These are phyloP conservation scores for Cubamyces lactineus DNA, from an alignment of 768 basidiomycete species.

Conservation along the genomic window DNA sequence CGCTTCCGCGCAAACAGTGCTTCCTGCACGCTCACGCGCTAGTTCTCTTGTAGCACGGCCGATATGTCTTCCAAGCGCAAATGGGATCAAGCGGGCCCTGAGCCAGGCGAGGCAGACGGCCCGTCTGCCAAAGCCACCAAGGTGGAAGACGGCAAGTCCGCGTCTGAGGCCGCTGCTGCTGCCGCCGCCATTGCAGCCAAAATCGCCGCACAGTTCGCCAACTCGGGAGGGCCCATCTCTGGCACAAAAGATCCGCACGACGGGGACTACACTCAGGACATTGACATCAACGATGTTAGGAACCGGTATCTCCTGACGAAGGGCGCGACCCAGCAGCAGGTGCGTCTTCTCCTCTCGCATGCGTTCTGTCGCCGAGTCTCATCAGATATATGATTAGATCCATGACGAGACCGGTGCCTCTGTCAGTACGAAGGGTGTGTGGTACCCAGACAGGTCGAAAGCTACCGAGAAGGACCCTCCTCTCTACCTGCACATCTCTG, in stretches of 20 bases:
- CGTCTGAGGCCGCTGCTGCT: slow-evolving; percentile 73
- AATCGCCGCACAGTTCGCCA: slow-evolving; percentile 86
- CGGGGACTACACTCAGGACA: slow-evolving; percentile 84
- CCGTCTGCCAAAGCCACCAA: slow-evolving; percentile 45
- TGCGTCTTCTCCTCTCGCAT: slow-evolving; percentile 39
- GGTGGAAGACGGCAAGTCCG: slow-evolving; percentile 59
- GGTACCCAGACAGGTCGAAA: slow-evolving; percentile 93
- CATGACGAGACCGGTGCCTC: slow-evolving; percentile 91
- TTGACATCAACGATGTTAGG: slow-evolving; percentile 95
- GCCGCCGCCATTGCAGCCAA: slow-evolving; percentile 92
- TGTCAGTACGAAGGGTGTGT: slow-evolving; percentile 90
- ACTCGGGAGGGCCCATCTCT: slow-evolving; percentile 39
- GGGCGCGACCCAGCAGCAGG: slow-evolving; percentile 90
- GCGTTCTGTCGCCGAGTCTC: not conserved
- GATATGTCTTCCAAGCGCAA: slow-evolving; percentile 76
- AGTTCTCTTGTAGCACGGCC: not conserved
- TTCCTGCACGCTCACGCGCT: not conserved
- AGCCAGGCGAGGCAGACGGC: slow-evolving; percentile 51
- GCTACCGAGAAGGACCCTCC: slow-evolving; percentile 94
- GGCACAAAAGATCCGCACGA: slow-evolving; percentile 67
- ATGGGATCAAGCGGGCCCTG: slow-evolving; percentile 70
- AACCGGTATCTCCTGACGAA: slow-evolving; percentile 96
- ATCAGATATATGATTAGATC: slow-evolving; percentile 54
- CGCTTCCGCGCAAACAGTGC: not conserved
- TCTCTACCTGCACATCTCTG: slow-evolving; percentile 91